phyloP scores from a whole-genome alignment of 2,329 filamentous ascomycete species.

The Paecilomyces variotii region DNA sequence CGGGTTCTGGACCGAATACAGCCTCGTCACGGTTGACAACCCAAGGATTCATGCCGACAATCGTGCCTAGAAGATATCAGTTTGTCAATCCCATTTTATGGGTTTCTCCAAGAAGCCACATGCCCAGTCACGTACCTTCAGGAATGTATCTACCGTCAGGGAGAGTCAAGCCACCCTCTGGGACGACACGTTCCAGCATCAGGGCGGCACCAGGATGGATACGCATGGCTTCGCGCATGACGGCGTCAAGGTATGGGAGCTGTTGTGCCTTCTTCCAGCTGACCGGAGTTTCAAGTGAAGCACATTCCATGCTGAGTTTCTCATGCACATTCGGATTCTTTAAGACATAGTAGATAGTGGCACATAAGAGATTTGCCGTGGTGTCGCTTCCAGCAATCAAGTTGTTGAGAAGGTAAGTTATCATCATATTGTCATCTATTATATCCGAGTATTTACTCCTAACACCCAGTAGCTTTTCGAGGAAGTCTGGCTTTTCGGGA shows the following conservation, averaged over 20 bases:
- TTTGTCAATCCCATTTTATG: neutral
- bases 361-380: conserved; percentile 19
- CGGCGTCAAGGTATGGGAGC: conserved; percentile 7
- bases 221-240: conserved; percentile 9
- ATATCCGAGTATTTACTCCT: neutral
- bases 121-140: neutral
- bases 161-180: conserved; percentile 5
- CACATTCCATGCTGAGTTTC: conserved; percentile 9
- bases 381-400: conserved; percentile 20
- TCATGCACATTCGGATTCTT: conserved; percentile 11
- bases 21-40: conserved; percentile 14
- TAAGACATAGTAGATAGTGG: conserved; percentile 17
- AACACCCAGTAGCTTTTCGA: neutral
- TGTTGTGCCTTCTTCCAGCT: conserved; percentile 2
- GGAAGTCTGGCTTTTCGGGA: neutral
- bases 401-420: conserved; percentile 3
- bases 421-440: neutral
- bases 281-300: neutral
- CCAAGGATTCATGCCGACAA: conserved; percentile 19
- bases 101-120: neutral
- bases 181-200: conserved; percentile 9
- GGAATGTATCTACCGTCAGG: conserved; percentile 10
- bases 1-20: conserved; percentile 15
- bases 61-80: conserved; percentile 8
- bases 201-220: conserved; percentile 8